phyloP scores from a whole-genome alignment of 495 filamentous ascomycete species.

The Penicillium coprophilum region DNA sequence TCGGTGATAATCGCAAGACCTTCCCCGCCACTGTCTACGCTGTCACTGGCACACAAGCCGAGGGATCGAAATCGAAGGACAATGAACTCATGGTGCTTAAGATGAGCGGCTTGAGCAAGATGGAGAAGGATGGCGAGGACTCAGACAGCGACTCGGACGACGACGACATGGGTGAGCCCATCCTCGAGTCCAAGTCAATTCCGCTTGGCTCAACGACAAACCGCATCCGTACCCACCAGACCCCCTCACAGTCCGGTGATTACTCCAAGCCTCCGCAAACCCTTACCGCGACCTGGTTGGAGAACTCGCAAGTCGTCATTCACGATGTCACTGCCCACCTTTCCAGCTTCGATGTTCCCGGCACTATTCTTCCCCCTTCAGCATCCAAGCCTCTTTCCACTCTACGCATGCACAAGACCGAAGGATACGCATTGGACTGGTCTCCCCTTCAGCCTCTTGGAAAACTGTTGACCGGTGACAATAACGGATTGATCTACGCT shows the following conservation, averaged over 20 bases:
- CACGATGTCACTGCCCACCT: constrained; percentile 91
- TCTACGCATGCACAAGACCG: constrained; percentile 84
- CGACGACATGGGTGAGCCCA: constrained; percentile 81
- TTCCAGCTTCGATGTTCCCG: constrained; percentile 82
- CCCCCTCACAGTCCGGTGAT: constrained; percentile 59
- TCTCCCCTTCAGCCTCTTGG: constrained; percentile 72
- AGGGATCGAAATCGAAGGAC: constrained; percentile 67
- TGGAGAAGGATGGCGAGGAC: constrained; percentile 70
- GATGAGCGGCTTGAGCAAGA: constrained; percentile 83
- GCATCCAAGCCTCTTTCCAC: constrained; percentile 84
- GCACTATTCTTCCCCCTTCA: constrained; percentile 71
- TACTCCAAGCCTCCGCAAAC: constrained; percentile 71
- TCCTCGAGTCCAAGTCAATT: constrained; percentile 89
- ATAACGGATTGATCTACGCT: constrained; percentile 81
- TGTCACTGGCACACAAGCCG: constrained; percentile 90
- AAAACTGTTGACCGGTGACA: constrained; percentile 90
- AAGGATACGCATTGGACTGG: constrained; percentile 96
- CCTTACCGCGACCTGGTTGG: constrained; percentile 86
- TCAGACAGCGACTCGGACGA: constrained; percentile 74
- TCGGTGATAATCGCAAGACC: constrained; percentile 84
- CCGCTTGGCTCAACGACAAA: constrained; percentile 84
- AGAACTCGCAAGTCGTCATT: constrained; percentile 83
- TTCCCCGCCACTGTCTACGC: constrained; percentile 94
- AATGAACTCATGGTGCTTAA: constrained; percentile 96
- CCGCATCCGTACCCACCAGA: constrained; percentile 81